Conservation (phyloP, 2,329 filamentous ascomycete genomes). For the Aureobasidium zeae region DNA sequence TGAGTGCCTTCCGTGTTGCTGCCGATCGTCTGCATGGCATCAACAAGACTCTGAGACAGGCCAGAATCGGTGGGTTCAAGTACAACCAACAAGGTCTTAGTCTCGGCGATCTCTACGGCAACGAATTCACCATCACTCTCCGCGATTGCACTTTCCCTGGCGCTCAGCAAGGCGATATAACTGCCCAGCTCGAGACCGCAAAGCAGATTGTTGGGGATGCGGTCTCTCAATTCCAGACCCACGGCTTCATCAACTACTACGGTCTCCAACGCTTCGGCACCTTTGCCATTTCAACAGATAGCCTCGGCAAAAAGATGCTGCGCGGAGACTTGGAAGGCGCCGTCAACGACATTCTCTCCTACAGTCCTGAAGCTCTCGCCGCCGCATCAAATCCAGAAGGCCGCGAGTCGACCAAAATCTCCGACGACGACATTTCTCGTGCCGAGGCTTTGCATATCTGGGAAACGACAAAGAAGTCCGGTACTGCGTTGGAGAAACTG, state of each 20-base stretch:
- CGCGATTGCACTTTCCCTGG: constrained; percentile 66
- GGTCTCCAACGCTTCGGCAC: constrained; percentile 95
- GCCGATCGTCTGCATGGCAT: constrained; percentile 56
- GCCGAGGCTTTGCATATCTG: constrained; percentile 72
- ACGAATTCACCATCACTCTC: constrained; percentile 86
- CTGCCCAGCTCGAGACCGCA: constrained; percentile 34
- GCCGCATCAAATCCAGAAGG: constrained; percentile 39
- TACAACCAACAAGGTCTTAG: constrained; percentile 63
- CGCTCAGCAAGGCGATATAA: constrained; percentile 24
- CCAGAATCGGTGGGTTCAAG: constrained; percentile 60
- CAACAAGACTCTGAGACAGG: constrained; percentile 52
- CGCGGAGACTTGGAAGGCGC: constrained; percentile 73
- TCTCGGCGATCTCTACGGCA: constrained; percentile 76
- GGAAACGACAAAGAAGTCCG: constrained; percentile 41
- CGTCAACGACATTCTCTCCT: constrained; percentile 66
- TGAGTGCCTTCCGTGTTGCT: constrained; percentile 55
- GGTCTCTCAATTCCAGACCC: constrained; percentile 56
- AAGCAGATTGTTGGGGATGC: constrained; percentile 47
- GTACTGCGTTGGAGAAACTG: constrained; percentile 56
- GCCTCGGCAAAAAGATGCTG: constrained; percentile 74
- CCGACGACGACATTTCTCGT: constrained; percentile 67
- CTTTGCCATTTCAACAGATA: constrained; percentile 75
- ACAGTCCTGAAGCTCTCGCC: constrained; percentile 54
- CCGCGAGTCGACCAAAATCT: constrained; percentile 41
- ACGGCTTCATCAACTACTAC: constrained; percentile 95